Evolutionary conservation across 805 yeast genomes (phyloP).

Genomic region (Starmera caribaea): DNA sequence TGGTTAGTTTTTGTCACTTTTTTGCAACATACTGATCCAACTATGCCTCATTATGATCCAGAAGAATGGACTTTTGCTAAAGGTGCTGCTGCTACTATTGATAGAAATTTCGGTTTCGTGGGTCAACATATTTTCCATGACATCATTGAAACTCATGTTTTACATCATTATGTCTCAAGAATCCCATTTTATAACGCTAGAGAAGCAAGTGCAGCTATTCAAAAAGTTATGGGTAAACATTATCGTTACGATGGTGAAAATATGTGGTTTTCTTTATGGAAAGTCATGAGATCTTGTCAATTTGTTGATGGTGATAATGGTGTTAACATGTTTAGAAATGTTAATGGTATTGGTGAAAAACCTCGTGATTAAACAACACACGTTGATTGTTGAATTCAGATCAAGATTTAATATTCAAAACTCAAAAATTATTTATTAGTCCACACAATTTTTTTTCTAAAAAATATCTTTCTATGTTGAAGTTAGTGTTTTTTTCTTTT

Average conservation of each 20-base stretch:
- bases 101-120: slow-evolving; percentile 72
- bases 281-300: slow-evolving; percentile 55
- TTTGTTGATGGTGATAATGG: slow-evolving; percentile 68
- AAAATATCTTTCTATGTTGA: too few species aligned
- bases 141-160: slow-evolving; percentile 83
- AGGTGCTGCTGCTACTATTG: slow-evolving; percentile 87
- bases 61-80: slow-evolving; percentile 76
- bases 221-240: slow-evolving; percentile 78
- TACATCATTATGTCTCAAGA: slow-evolving; percentile 76
- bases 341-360: slow-evolving; percentile 46
- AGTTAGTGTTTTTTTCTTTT: too few species aligned
- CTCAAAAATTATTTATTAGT: too few species aligned
- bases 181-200: slow-evolving; percentile 87
- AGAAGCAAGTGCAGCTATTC: slow-evolving; percentile 67
- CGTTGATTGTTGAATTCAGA: too few species aligned
- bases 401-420: too few species aligned
- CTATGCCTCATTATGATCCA: slow-evolving; percentile 72
- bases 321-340: slow-evolving; percentile 65
- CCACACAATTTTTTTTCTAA: too few species aligned
- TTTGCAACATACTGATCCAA: slow-evolving; percentile 74
- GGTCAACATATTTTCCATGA: slow-evolving; percentile 79
- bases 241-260: slow-evolving; percentile 58
- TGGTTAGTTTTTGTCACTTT: slow-evolving; percentile 85
- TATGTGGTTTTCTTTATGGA: slow-evolving; percentile 64
- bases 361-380: too few species aligned